A percentile compares a stretch with the other conserved stretches of the same genome.
These are phyloP conservation scores for Akanthomyces muscarius DNA, from an alignment of 2,329 filamentous ascomycete species.

Conservation along the genomic window DNA sequence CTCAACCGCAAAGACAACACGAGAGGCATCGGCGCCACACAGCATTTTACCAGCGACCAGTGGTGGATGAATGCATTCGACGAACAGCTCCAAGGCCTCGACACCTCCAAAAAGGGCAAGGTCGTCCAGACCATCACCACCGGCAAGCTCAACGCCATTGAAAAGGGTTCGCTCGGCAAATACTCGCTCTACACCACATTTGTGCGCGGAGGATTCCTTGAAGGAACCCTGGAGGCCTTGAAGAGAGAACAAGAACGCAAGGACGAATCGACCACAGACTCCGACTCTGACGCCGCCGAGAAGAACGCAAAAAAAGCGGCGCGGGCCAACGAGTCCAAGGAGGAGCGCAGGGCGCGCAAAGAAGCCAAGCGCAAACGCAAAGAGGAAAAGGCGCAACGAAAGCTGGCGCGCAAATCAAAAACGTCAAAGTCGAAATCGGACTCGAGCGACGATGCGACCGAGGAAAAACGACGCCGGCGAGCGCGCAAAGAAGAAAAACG, in stretches of 20 bases:
- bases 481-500: constrained; percentile 42
- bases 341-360: constrained; percentile 36
- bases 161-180: constrained; percentile 47
- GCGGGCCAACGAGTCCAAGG: constrained; percentile 37
- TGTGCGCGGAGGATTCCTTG: constrained; percentile 72
- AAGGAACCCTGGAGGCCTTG: constrained; percentile 58
- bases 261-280: constrained; percentile 18
- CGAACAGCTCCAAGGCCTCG: constrained; percentile 77
- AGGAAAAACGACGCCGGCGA: constrained; percentile 45
- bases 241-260: constrained; percentile 20
- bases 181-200: constrained; percentile 79
- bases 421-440: constrained; percentile 28
- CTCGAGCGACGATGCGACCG: constrained; percentile 28
- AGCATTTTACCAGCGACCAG: constrained; percentile 67
- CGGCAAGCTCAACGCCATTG: constrained; percentile 53
- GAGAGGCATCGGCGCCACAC: constrained; percentile 75
- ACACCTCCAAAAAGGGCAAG: constrained; percentile 54
- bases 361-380: constrained; percentile 29
- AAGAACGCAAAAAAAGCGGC: constrained; percentile 24
- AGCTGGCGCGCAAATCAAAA: constrained; percentile 24
- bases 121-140: constrained; percentile 53
- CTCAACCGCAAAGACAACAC: constrained; percentile 78
- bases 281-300: constrained; percentile 25
- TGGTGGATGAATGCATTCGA: constrained; percentile 98
- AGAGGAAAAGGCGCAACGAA: constrained; percentile 2